Evolutionary conservation across 2,329 filamentous ascomycete genomes (phyloP).

Genomic region (Ceratocystis huliohia): DNA sequence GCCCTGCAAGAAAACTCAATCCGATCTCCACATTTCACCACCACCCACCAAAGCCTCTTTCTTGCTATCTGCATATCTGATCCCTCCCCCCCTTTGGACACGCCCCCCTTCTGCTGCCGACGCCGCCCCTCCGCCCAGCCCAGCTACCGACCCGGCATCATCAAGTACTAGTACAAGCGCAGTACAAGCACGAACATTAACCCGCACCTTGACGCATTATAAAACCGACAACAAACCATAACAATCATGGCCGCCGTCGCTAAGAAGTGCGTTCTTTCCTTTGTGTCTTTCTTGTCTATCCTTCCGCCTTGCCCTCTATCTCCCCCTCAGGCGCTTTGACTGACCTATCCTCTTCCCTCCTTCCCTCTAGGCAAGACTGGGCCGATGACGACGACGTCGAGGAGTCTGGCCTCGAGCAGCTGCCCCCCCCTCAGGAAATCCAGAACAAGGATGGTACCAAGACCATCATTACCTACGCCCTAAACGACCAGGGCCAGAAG

Average conservation of each 20-base stretch:
- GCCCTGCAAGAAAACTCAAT: slow-evolving; percentile 6
- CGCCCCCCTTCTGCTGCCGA: background rate
- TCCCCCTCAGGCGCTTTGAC: background rate
- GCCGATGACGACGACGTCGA: slow-evolving; percentile 90
- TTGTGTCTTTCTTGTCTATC: background rate
- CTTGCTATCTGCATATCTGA: background rate
- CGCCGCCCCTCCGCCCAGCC: background rate
- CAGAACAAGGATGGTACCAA: slow-evolving; percentile 98
- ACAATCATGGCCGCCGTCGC: slow-evolving; percentile 15
- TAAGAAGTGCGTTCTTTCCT: slow-evolving; percentile 11
- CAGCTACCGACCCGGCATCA: background rate
- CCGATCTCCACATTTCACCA: slow-evolving; percentile 2
- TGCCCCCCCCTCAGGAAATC: slow-evolving; percentile 78
- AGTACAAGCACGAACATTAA: too few species aligned
- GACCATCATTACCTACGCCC: slow-evolving; percentile 78
- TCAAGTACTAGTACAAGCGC: background rate
- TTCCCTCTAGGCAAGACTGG: slow-evolving; percentile 55
- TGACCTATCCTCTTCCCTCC: background rate
- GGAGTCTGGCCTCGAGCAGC: slow-evolving; percentile 46
- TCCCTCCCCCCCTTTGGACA: background rate
- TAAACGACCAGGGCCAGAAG: slow-evolving; percentile 89
- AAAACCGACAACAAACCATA: slow-evolving; percentile 10
- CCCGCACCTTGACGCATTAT: too few species aligned
- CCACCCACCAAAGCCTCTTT: background rate
- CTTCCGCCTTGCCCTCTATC: background rate